phyloP scores from a whole-genome alignment of 164 flowering plant species.

The Kalanchoe fedtschenkoi region DNA sequence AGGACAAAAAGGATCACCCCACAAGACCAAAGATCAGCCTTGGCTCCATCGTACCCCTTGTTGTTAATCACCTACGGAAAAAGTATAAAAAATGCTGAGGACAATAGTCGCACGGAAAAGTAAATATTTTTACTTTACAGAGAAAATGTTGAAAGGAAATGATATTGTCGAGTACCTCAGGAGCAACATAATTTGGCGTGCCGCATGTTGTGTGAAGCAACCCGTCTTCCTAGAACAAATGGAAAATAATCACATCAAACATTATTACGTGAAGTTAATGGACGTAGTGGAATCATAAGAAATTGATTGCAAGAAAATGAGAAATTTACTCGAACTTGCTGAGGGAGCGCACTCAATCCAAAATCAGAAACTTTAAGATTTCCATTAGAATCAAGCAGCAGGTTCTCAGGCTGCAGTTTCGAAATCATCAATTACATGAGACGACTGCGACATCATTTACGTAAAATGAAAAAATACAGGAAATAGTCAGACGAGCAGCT shows the following conservation, averaged over 20 bases:
- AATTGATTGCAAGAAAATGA: background rate
- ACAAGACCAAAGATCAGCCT: constrained; percentile 97
- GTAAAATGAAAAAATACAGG: background rate
- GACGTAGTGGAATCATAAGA: background rate
- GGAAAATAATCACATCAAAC: background rate
- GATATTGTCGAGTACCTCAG: constrained; percentile 53
- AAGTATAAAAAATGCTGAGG: background rate
- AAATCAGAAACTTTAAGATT: constrained; percentile 90
- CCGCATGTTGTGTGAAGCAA: constrained; percentile 95
- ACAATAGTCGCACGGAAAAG: background rate
- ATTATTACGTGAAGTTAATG: background rate
- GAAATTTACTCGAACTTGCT: constrained; percentile 87
- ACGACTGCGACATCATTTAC: background rate
- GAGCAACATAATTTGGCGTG: constrained; percentile 98
- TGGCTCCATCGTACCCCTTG: constrained; percentile 95
- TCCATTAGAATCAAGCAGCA: constrained; percentile 83
- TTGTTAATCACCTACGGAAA: constrained; percentile 60
- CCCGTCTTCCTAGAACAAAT: constrained; percentile 72
- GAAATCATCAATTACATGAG: background rate
- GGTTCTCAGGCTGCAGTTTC: constrained; percentile 76
- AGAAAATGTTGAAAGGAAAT: background rate
- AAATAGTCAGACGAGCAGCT: background rate
- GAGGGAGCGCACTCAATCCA: constrained; percentile 95
- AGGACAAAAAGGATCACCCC: constrained; percentile 92
- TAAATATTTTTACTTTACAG: background rate